Conservation (phyloP, 345 rosid genomes). For the Eucalyptus albens region DNA sequence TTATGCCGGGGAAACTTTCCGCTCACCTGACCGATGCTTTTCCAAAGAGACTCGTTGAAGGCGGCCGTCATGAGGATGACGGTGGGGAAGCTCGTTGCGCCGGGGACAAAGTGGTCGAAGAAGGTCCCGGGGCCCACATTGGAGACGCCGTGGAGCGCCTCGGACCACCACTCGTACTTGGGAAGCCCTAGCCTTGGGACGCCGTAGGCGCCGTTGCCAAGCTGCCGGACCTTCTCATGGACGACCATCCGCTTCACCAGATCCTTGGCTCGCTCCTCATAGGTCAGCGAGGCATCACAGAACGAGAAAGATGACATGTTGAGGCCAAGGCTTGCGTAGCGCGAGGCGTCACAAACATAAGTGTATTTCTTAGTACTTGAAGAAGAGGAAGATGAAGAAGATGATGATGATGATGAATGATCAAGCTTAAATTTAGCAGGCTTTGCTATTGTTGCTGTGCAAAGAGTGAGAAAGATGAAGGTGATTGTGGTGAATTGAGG, state of each 20-base stretch:
- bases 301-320: conserved; percentile 1
- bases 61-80: conserved; percentile 21
- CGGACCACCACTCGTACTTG: conserved; percentile 35
- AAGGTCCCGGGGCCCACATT: conserved; percentile 15
- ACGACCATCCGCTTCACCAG: conserved; percentile 17
- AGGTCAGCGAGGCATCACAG: conserved; percentile 14
- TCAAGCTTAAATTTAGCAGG: background rate
- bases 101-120: conserved; percentile 13
- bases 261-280: conserved; percentile 11
- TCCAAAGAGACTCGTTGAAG: conserved; percentile 29
- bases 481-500: background rate
- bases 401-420: background rate
- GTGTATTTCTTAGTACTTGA: background rate
- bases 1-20: background rate
- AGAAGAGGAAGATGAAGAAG: background rate
- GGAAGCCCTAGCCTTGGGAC: conserved; percentile 22
- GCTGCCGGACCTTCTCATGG: conserved; percentile 14
- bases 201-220: conserved; percentile 7
- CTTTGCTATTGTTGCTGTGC: background rate
- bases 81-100: conserved; percentile 31
- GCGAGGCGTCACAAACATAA: conserved; percentile 11
- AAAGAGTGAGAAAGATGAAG: background rate
- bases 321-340: background rate
- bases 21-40: conserved; percentile 22
- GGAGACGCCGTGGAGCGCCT: conserved; percentile 38